These are phyloP conservation scores for Huntiella bhutanensis DNA, from an alignment of 2,329 filamentous ascomycete genomes.

Conservation along the genomic window DNA sequence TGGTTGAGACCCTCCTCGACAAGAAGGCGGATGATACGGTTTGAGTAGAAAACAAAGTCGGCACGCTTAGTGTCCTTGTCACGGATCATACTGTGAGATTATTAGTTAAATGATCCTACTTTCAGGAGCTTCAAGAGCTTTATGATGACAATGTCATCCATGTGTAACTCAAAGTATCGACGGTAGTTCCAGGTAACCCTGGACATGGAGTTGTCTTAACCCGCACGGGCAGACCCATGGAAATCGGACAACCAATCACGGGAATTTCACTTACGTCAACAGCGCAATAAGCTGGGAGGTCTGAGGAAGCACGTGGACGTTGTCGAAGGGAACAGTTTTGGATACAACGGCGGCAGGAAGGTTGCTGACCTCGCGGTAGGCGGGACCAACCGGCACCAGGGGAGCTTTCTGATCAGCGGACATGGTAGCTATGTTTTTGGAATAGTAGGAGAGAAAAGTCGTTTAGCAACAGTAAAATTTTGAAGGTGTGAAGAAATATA, in stretches of 20 bases:
- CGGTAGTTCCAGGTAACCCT: too few relatives aligned
- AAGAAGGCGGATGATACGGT: conserved; percentile 87
- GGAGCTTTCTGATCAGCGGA: conserved; percentile 13
- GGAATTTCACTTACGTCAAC: conserved; percentile 56
- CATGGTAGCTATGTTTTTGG: background rate
- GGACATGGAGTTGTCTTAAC: too few relatives aligned
- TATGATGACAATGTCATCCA: background rate
- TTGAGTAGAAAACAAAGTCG: conserved; percentile 98
- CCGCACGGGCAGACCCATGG: too few relatives aligned
- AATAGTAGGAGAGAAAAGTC: background rate
- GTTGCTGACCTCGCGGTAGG: conserved; percentile 55
- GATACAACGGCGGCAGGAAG: conserved; percentile 84
- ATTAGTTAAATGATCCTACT: background rate
- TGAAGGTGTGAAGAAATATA: too few relatives aligned
- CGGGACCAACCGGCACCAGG: conserved; percentile 48
- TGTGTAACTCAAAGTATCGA: too few relatives aligned
- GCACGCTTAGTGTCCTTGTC: conserved; percentile 77
- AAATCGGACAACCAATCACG: too few relatives aligned
- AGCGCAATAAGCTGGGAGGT: conserved; percentile 94
- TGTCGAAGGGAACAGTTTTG: conserved; percentile 59
- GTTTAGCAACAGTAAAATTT: too few relatives aligned
- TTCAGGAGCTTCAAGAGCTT: background rate
- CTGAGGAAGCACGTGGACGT: conserved; percentile 78
- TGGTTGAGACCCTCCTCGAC: conserved; percentile 97
- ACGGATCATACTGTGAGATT: conserved; percentile 61